Evolutionary conservation across 2,329 filamentous ascomycete genomes (phyloP), one percentile per base, ranked within the genome.

Genomic region (Incumbomyces delicatus): DNA sequence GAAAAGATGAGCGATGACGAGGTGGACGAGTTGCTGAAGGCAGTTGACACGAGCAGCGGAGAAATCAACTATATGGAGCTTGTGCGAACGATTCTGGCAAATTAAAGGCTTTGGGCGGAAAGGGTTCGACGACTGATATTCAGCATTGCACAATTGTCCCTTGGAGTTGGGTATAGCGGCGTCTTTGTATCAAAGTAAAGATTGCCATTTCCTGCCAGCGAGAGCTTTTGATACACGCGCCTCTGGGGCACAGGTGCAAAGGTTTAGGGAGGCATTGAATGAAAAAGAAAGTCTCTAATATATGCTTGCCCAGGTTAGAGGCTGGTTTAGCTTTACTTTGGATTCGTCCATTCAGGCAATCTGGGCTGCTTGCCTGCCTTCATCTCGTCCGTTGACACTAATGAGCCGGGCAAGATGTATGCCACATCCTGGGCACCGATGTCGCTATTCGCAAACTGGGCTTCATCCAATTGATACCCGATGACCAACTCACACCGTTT

Each of bases 1-100:
- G 92, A 98, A 82, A 96, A 96, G 77, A 95, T 98, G 88, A 87
- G 85, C 52, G 90, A 98, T 61, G 92, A 96, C 54, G 92, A 98
- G 75, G 92, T 98, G 41, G 90, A 96, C 66, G 92, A 98, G 77
- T 77, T 98, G 63, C 81, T 98, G 67, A 98, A 96, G 81, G 88
- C 89, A 0, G 90, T 96, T 55, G 92, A 98, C 66, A 94, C 89
- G 51, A 92, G 84, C 70, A 90, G 84, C 47, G 89, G 90, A 58
- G 89, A 96, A 77, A 87, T 98, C 68, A 95, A 96, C 74, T 98
- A 98, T 52, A 49, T 51, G 87, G 85, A 92, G 53, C 82, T 92
- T 50, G 85, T 92, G 61, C 82, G 85, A 61, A 90, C 85, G 44
- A 88, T 92, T 62, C 81, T 92, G 57, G 85, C 85, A 66, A 90